Evolutionary conservation across 768 basidiomycete species (phyloP).

Genomic region (Naganishia kalamii): DNA sequence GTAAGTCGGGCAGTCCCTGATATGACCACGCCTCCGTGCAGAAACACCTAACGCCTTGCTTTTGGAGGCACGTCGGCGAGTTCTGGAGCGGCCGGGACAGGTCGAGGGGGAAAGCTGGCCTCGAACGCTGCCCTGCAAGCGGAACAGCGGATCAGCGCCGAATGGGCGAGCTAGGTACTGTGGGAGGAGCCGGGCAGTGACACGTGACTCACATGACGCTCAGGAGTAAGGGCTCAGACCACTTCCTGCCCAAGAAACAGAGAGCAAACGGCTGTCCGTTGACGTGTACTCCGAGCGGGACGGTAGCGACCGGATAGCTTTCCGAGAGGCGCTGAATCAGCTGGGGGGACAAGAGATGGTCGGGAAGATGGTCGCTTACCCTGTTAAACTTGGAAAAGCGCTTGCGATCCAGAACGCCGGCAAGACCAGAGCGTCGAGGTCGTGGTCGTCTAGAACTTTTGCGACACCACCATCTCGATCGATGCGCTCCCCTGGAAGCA

Average conservation of each 20-base stretch:
- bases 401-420: background rate
- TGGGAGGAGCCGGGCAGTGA: background rate
- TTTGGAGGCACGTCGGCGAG: slow-evolving; percentile 25
- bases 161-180: background rate
- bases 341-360: background rate
- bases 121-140: slow-evolving; percentile 1
- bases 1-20: no score
- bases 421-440: background rate
- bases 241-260: slow-evolving; percentile 5
- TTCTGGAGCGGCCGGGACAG: background rate
- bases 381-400: background rate
- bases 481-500: background rate
- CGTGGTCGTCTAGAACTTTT: slow-evolving; percentile 1
- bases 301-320: slow-evolving; percentile 7
- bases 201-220: background rate
- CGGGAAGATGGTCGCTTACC: background rate
- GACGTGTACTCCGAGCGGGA: background rate
- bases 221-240: background rate
- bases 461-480: background rate
- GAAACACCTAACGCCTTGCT: no score
- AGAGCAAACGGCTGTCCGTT: slow-evolving; percentile 5
- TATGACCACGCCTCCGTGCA: no score
- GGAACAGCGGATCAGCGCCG: background rate
- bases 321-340: background rate
- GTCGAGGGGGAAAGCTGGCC: slow-evolving; percentile 1